Conservation (phyloP, 1,284 basidiomycete genomes). For the Trichosporon asahii region DNA sequence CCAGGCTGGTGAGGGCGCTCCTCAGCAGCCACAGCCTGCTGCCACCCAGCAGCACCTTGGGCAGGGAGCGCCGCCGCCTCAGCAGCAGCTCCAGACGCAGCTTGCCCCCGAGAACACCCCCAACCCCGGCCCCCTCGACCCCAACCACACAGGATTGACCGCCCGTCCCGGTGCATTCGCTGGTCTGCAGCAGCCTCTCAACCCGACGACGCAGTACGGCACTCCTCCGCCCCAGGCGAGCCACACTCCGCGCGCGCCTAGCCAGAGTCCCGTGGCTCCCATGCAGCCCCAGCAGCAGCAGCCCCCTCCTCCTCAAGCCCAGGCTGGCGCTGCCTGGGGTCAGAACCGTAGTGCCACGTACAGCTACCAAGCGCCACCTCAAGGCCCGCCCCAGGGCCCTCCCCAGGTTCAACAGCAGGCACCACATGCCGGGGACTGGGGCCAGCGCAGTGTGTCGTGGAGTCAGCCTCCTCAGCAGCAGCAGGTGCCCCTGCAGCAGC, state of each 20-base stretch:
- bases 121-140: constrained; percentile 1
- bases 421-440: background rate
- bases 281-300: background rate
- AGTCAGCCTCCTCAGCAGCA: background rate
- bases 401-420: background rate
- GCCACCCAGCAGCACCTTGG: background rate
- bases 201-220: background rate
- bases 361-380: background rate
- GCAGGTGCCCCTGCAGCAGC: background rate
- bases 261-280: background rate
- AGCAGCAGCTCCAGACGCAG: background rate
- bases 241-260: background rate
- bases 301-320: background rate
- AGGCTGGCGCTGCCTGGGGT: background rate
- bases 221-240: background rate
- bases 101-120: background rate
- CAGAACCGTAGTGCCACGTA: constrained; percentile 1
- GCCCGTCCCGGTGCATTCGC: background rate
- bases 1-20: background rate
- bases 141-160: background rate
- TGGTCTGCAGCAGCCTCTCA: background rate
- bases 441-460: background rate
- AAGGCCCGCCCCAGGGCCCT: background rate
- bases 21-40: background rate
- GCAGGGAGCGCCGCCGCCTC: background rate